Conservation (phyloP, 495 filamentous ascomycete species). For the Penicillium salamii region DNA sequence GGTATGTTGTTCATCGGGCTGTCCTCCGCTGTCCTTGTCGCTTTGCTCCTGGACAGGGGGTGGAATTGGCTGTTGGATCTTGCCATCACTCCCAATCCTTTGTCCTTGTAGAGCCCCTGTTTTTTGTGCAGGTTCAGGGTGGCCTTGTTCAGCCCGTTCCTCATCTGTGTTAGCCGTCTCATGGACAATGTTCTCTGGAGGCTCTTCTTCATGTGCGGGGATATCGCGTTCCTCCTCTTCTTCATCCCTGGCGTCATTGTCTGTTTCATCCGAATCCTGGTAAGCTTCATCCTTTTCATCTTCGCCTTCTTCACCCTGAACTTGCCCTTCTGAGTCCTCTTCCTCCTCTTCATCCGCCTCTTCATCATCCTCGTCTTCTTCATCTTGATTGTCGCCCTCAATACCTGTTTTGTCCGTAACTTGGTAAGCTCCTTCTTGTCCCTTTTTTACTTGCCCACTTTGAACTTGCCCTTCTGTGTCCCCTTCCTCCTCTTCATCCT, state of each 20-base stretch:
- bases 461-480: no score
- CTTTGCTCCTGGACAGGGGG: background rate
- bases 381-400: background rate
- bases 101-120: no score
- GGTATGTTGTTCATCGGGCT: background rate
- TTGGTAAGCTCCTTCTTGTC: no score
- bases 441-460: no score
- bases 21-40: background rate
- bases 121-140: background rate
- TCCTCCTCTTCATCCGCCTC: background rate
- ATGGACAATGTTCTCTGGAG: background rate
- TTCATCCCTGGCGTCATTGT: no score
- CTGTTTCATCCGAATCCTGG: background rate
- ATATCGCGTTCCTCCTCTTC: no score
- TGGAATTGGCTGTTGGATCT: no score
- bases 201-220: no score
- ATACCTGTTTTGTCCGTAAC: no score
- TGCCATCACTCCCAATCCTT: no score
- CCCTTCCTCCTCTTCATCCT: background rate
- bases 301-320: background rate
- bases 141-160: conserved; percentile 2
- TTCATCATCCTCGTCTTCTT: background rate
- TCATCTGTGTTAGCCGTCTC: background rate
- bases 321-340: background rate
- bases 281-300: background rate